Percentiles rank a stretch among this genome's conserved stretches.
These are phyloP conservation scores for Raffaelea albimanens DNA, from an alignment of 2,329 filamentous ascomycete genomes.

Conservation along the genomic window DNA sequence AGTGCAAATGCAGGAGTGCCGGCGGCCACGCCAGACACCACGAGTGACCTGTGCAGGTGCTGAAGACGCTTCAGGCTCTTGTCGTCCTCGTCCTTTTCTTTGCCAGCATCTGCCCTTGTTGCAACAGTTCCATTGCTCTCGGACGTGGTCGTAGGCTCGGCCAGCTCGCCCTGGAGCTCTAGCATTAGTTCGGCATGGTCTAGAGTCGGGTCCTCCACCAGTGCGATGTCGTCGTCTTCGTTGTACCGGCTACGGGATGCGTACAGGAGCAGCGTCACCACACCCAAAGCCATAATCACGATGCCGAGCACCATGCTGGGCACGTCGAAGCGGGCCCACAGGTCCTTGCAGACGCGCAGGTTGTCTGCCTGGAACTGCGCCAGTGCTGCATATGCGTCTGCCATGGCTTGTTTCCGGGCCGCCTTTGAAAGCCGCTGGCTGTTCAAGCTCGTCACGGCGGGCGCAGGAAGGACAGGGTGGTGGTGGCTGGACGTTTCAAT, in stretches of 20 bases:
- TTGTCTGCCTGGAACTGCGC: constrained; percentile 69
- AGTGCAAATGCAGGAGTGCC: constrained; percentile 16
- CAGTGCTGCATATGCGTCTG: constrained; percentile 47
- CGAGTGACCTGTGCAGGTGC: constrained; percentile 26
- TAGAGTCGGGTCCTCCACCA: constrained; percentile 46
- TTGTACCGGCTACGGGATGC: constrained; percentile 45
- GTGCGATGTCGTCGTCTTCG: constrained; percentile 10
- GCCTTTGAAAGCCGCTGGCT: constrained; percentile 30
- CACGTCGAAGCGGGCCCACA: constrained; percentile 92
- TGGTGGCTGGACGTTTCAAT: constrained; percentile 46
- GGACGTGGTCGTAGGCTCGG: not conserved
- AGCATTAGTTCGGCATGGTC: constrained; percentile 50
- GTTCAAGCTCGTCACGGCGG: constrained; percentile 30
- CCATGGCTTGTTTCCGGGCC: constrained; percentile 25
- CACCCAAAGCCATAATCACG: constrained; percentile 54
- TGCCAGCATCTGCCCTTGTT: constrained; percentile 12
- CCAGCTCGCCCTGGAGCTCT: constrained; percentile 32
- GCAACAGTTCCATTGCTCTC: not conserved
- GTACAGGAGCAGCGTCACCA: constrained; percentile 65
- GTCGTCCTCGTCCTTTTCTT: constrained; percentile 46
- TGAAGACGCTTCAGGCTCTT: constrained; percentile 45
- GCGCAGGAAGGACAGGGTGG: not conserved
- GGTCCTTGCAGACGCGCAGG: constrained; percentile 64
- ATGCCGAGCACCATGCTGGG: constrained; percentile 78
- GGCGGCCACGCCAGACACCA: constrained; percentile 25